Conservation (phyloP, 2,329 filamentous ascomycete species). For the Cadophora malorum region DNA sequence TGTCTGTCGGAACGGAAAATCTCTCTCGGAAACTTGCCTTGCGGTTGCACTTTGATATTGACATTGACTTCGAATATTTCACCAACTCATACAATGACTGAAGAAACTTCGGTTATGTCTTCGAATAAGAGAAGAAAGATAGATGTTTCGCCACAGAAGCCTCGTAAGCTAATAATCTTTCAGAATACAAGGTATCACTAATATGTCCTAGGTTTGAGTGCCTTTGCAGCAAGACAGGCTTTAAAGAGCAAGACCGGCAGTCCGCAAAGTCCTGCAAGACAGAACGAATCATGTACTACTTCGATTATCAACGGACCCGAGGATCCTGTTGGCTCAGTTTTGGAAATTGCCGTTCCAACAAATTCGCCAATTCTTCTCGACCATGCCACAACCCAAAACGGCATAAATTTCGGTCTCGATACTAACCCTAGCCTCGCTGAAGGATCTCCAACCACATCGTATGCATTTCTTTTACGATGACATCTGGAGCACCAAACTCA, state of each 20-base stretch:
- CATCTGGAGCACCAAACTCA: slow-evolving; percentile 37
- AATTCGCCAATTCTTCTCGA: not conserved
- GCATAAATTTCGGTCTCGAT: not conserved
- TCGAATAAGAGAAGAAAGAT: slow-evolving; percentile 53
- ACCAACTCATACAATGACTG: not conserved
- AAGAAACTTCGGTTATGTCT: slow-evolving; percentile 35
- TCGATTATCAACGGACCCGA: not conserved
- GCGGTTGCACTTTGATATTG: not conserved
- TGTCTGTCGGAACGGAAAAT: slow-evolving; percentile 24
- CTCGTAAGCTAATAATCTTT: slow-evolving; percentile 44
- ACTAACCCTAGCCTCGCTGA: slow-evolving; percentile 17
- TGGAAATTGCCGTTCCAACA: not conserved
- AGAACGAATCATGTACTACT: not conserved
- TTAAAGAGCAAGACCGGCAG: slow-evolving; percentile 27
- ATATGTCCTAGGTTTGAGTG: slow-evolving; percentile 41
- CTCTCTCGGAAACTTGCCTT: slow-evolving; percentile 27
- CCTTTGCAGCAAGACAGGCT: slow-evolving; percentile 42
- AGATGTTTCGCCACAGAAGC: slow-evolving; percentile 44
- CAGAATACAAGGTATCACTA: slow-evolving; percentile 23
- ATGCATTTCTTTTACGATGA: not conserved
- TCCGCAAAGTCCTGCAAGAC: slow-evolving; percentile 5
- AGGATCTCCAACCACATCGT: slow-evolving; percentile 28
- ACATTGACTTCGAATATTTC: not conserved
- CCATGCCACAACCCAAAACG: not conserved
- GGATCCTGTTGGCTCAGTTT: not conserved